Base-by-base conservation (phyloP, 345 rosid genomes). In the Rhizophora apiculata region DNA sequence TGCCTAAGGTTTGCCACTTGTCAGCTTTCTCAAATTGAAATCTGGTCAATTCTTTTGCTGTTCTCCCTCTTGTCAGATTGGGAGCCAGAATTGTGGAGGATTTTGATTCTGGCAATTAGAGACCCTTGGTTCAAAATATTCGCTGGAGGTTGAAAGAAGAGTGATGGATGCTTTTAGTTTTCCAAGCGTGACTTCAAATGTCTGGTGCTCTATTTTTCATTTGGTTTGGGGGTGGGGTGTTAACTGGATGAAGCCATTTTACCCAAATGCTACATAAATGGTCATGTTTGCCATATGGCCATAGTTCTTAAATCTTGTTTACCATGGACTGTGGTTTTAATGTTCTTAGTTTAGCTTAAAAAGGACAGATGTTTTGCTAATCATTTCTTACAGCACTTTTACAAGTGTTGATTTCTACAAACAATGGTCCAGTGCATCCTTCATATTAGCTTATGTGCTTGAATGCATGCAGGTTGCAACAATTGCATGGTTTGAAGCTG, bases 401-500 rank as follows among this genome's bases (percentile, higher is more conserved):
- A 43, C 49, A 13, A 13, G 49, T 43, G 18, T 43, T 43, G 4
- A 3, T 43, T 43, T 43, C 49, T 13, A 43, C 18, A 43, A 43
- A 13, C 49, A 43, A 43, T 43, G 49, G 49, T 43, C 19, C 49
- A 43, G 6, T 21, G 27, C n/a, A 22, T 55, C 29, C 19, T 15
- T 75, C 34, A 56, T 37, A 49, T 57, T 26, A 24, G n/a, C 26
- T 71, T 64, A 64, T 57, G 63, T 76, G 62, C 75, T 51, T 74
- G 31, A 78, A 52, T 67, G 21, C 31, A 43, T 83, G 72, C 80
- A 92, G 99, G 99, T 96, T 54, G 98, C 98, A 68, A 92, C 99
- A 27, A 78, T 92, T 76, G 99, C 99, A 26, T 96, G 99, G 99
- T 92, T 96, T 84, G 99, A 96, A 82, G 98, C 96, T 39, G 96